These are phyloP conservation scores for Fraxinus latifolia DNA, from an alignment of 305 asterid species.

Conservation along the genomic window DNA sequence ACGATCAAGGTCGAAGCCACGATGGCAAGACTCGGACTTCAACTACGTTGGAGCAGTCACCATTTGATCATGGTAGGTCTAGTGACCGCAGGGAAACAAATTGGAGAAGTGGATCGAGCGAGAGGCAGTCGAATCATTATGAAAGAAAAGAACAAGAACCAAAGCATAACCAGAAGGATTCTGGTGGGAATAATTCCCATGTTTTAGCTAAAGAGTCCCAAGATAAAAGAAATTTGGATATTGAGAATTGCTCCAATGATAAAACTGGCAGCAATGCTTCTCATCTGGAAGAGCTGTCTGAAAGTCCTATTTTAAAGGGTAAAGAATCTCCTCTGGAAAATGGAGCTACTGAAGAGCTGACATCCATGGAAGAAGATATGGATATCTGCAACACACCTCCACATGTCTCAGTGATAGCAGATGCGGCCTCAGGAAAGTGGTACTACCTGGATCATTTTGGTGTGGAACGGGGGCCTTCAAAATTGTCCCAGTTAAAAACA, in stretches of 20 bases:
- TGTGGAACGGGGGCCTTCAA: constrained; percentile 80
- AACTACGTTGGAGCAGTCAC: constrained; percentile 54
- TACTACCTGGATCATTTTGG: constrained; percentile 78
- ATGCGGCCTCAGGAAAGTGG: constrained; percentile 82
- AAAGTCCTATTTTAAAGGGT: constrained; percentile 38
- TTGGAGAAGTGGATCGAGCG: constrained; percentile 51
- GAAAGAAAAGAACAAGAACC: constrained; percentile 64
- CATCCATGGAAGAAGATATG: constrained; percentile 99
- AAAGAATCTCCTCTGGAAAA: constrained; percentile 54
- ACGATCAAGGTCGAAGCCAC: constrained; percentile 49
- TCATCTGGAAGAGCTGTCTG: constrained; percentile 37
- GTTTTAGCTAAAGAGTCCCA: constrained; percentile 46
- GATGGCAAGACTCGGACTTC: constrained; percentile 67
- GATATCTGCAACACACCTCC: constrained; percentile 98
- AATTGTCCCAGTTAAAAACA: constrained; percentile 69
- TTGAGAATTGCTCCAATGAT: constrained; percentile 36
- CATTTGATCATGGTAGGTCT: constrained; percentile 53
- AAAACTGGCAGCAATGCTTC: constrained; percentile 31
- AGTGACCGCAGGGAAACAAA: constrained; percentile 42
- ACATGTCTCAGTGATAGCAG: constrained; percentile 56
- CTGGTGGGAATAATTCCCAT: constrained; percentile 43
- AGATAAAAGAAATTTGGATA: constrained; percentile 42
- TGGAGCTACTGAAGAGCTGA: constrained; percentile 61
- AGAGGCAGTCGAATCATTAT: constrained; percentile 48
- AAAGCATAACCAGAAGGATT: constrained; percentile 50